Base-by-base conservation (phyloP, 2,329 filamentous ascomycete species). In the Pseudogymnoascus sp. region DNA sequence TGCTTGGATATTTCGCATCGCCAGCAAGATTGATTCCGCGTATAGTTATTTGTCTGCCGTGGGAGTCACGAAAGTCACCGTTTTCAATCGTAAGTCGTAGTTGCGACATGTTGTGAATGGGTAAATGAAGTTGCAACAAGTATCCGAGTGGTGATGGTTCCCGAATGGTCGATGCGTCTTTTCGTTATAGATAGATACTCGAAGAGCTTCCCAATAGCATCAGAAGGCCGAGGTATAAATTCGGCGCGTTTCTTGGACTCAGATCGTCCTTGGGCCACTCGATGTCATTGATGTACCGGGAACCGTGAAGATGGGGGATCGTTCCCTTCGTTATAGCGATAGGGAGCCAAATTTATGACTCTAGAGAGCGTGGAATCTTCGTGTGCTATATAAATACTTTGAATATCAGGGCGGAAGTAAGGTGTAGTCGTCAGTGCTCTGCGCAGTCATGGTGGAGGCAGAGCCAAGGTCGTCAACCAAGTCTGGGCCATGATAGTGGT, bases 21-120 rank as follows among this genome's bases (percentile, higher is more conserved):
- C 85, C 91, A 38, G 92, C 92, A 66, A 95, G 84, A 72, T 99
- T 99, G 79, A 99, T 96, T 67, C 94, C 94, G 66, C 94, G 87
- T 49, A 99, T 81, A 2, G 91, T 88, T 63, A 99, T 85, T 76
- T 97, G 90, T 65, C 94, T 88, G 67, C 92, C 88, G 67, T 91
- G 78, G 12, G 79, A 74, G 74, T 99, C 95, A 65, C 90, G 85
- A 76, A 99, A 97, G 68, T 85, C 86, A 65, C 86, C 86, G 67
- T 94, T 89, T 71, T 97, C 91, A 69, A 99, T 93, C 23, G 84
- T 86, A 60, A 99, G 80, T 61, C 89, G 87, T 61, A 93, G 83
- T 21, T 85, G 79, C 65, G 88, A 79, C 91, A 96, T 96, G 67
- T 39, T 67, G 26, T 35, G 26, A 21, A 37, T 29, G 35, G 16